A percentile compares a stretch with the other conserved stretches of the same genome.
phyloP scores from a whole-genome alignment of 176 grass and related monocot genomes.

The Aegilops longissima region DNA sequence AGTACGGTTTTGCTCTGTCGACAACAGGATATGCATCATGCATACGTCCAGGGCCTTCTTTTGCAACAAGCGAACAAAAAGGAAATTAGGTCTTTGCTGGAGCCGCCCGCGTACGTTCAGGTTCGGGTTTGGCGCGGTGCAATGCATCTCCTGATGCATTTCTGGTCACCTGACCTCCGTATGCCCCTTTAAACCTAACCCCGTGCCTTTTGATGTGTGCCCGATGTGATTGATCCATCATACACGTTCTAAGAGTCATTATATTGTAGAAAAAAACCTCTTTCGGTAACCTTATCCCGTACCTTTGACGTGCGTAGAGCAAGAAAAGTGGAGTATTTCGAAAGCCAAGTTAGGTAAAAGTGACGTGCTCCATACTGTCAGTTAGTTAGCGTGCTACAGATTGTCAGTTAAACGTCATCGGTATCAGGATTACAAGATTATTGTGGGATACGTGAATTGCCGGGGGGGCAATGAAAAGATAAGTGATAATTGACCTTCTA shows the following conservation, averaged over 20 bases:
- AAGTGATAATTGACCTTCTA: too few relatives aligned
- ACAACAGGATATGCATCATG: not conserved
- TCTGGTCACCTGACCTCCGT: not conserved
- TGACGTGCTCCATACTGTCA: not conserved
- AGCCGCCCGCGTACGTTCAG: not conserved
- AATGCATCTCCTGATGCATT: not conserved
- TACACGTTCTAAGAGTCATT: not conserved
- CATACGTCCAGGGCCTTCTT: not conserved
- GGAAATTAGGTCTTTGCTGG: slow-evolving; percentile 7
- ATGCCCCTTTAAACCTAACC: not conserved
- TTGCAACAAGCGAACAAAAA: not conserved
- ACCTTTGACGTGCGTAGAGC: not conserved
- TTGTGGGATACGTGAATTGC: too few relatives aligned
- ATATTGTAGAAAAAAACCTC: not conserved
- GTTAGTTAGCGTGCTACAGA: not conserved
- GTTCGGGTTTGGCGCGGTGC: not conserved
- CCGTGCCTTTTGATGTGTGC: not conserved
- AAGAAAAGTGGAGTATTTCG: not conserved
- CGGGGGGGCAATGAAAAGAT: too few relatives aligned
- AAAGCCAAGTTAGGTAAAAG: not conserved
- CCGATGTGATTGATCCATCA: not conserved
- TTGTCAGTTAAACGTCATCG: too few relatives aligned
- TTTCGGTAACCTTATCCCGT: not conserved
- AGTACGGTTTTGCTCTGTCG: too few relatives aligned
- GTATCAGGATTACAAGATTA: too few relatives aligned